Conservation (phyloP, 1,139 yeast genomes). For the Torulaspora globosa region DNA sequence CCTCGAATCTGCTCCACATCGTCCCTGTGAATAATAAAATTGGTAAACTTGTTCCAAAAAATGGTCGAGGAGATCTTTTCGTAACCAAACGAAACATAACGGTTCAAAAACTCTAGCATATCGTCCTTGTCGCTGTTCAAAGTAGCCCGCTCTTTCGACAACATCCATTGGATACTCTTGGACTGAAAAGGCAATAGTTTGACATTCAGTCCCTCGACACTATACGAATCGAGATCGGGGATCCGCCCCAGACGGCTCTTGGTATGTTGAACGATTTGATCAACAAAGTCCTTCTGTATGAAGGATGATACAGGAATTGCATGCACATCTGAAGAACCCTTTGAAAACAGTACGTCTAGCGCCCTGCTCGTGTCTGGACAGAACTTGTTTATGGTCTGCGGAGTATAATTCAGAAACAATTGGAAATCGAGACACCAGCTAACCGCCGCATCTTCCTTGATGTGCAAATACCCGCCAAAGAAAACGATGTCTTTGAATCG, state of each 20-base stretch:
- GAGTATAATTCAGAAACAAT: conserved; percentile 13
- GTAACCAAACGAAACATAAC: conserved; percentile 31
- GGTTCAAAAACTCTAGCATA: conserved; percentile 23
- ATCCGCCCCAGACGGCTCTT: conserved; percentile 12
- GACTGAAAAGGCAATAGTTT: conserved; percentile 33
- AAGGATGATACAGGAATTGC: conserved; percentile 10
- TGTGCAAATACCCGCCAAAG: conserved; percentile 12
- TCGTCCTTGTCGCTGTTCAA: conserved; percentile 1
- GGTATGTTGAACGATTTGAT: conserved; percentile 25
- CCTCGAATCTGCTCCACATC: conserved; percentile 18
- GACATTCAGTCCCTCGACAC: conserved; percentile 17
- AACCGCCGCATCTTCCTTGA: conserved; percentile 4
- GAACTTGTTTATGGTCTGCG: conserved; percentile 18
- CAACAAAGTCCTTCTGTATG: conserved; percentile 28
- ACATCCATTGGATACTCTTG: conserved; percentile 36
- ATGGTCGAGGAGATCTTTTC: conserved; percentile 16
- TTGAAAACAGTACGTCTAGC: conserved; percentile 17
- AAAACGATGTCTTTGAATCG: conserved; percentile 19
- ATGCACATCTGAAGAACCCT: conserved; percentile 1
- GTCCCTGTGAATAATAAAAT: conserved; percentile 23
- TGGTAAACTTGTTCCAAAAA: conserved; percentile 36
- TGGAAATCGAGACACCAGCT: conserved; percentile 17
- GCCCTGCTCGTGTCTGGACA: conserved; percentile 19
- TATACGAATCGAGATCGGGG: neutral
- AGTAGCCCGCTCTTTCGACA: conserved; percentile 24